phyloP scores from a whole-genome alignment of 2,329 filamentous ascomycete species.

The Pseudogymnoascus sp. region DNA sequence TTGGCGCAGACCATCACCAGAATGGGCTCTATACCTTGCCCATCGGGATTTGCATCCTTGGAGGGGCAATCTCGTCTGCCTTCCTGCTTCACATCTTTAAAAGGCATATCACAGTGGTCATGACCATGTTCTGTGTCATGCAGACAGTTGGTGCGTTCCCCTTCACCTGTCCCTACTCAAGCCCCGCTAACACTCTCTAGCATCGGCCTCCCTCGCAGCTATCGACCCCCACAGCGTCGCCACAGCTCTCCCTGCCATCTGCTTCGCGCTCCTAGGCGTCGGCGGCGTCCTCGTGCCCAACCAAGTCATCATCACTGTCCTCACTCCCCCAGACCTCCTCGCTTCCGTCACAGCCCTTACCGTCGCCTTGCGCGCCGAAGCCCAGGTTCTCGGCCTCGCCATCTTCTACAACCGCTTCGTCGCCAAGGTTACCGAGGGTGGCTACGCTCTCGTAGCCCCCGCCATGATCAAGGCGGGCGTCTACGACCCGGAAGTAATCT shows the following conservation, averaged over 20 bases:
- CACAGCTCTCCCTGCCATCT: constrained; percentile 48
- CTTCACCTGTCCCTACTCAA: neutral
- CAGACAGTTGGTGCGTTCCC: constrained; percentile 42
- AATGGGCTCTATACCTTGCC: constrained; percentile 57
- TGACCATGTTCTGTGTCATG: constrained; percentile 41
- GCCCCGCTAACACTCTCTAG: constrained; percentile 8
- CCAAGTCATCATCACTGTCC: constrained; percentile 59
- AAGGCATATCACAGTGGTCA: constrained; percentile 50
- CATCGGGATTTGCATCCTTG: constrained; percentile 55
- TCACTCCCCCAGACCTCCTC: constrained; percentile 61
- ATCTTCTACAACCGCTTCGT: constrained; percentile 47
- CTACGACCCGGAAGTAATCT: neutral
- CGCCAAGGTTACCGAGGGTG: constrained; percentile 27
- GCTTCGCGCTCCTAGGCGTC: constrained; percentile 55
- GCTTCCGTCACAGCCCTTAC: constrained; percentile 60
- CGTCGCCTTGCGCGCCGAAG: constrained; percentile 57
- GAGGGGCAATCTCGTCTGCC: constrained; percentile 51
- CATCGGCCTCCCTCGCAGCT: constrained; percentile 41
- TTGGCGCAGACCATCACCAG: constrained; percentile 54
- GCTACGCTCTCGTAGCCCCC: neutral
- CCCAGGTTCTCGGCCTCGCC: constrained; percentile 55
- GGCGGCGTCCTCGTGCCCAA: constrained; percentile 61
- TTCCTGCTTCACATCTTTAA: constrained; percentile 47
- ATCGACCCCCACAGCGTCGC: constrained; percentile 45
- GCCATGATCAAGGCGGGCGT: neutral